phyloP scores from a whole-genome alignment of 2,329 filamentous ascomycete species.

The Hypoxylon rubiginosum region DNA sequence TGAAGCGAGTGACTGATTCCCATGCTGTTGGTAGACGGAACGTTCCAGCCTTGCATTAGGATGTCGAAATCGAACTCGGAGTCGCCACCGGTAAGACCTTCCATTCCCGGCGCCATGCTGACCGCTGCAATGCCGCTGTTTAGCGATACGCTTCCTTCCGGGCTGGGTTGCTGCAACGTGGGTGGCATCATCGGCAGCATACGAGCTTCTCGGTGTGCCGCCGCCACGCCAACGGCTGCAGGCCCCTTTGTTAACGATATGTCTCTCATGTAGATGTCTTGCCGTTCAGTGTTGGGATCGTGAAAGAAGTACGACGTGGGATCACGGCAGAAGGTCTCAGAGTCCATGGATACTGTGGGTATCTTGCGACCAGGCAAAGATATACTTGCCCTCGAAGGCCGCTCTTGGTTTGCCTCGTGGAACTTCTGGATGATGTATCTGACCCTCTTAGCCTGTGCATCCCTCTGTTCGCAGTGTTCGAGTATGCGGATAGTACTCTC shows the following conservation, averaged over 20 bases:
- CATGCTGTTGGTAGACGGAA: conserved; percentile 18
- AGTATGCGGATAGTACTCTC: conserved; percentile 62
- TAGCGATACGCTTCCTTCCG: conserved; percentile 49
- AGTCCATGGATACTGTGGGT: conserved; percentile 48
- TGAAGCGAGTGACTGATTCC: conserved; percentile 29
- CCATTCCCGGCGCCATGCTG: conserved; percentile 43
- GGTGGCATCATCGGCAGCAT: conserved; percentile 45
- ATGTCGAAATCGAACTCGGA: conserved; percentile 56
- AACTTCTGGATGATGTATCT: conserved; percentile 65
- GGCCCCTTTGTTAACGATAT: conserved; percentile 39
- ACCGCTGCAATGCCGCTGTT: conserved; percentile 42
- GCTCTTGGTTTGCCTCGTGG: conserved; percentile 55
- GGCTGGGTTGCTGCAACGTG: conserved; percentile 50
- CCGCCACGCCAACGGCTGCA: conserved; percentile 25
- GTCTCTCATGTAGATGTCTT: conserved; percentile 28
- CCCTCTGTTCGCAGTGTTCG: conserved; percentile 61
- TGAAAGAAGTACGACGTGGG: conserved; percentile 51
- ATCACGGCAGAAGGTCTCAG: conserved; percentile 45
- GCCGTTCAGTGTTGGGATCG: conserved; percentile 29
- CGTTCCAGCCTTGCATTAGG: conserved; percentile 51
- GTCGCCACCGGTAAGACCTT: conserved; percentile 48
- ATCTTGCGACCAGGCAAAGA: conserved; percentile 46
- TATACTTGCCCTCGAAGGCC: conserved; percentile 45
- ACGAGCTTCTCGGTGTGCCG: conserved; percentile 26
- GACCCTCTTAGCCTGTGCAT: conserved; percentile 64